These are phyloP conservation scores for Paraphysoderma sedebokerense DNA, from an alignment of 371 early-diverging fungal species.

Conservation along the genomic window DNA sequence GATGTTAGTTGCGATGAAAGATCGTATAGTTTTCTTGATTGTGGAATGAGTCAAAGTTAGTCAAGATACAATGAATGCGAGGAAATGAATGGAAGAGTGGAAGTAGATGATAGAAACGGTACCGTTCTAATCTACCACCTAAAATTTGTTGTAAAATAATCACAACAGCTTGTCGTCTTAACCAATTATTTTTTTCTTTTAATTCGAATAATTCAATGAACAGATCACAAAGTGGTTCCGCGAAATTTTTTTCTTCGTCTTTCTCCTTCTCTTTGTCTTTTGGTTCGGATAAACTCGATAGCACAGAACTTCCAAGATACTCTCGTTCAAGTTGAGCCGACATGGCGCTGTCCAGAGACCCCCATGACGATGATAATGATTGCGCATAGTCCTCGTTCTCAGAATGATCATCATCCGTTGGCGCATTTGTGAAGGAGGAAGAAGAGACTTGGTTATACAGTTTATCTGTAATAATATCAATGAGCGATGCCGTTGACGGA, in stretches of 20 bases:
- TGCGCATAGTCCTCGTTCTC: too few relatives aligned
- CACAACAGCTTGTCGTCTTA: constrained; percentile 65
- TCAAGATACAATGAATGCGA: neutral
- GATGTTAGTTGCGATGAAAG: constrained; percentile 14
- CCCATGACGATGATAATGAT: too few relatives aligned
- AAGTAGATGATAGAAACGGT: neutral
- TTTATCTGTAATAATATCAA: too few relatives aligned
- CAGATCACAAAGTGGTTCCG: constrained; percentile 58
- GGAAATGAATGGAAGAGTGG: neutral
- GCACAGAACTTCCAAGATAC: too few relatives aligned
- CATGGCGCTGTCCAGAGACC: too few relatives aligned
- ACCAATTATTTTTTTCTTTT: constrained; percentile 68
- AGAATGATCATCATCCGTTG: too few relatives aligned
- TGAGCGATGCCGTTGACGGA: too few relatives aligned
- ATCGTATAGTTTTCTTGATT: constrained; percentile 23
- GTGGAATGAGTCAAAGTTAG: neutral
- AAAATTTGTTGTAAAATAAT: constrained; percentile 66
- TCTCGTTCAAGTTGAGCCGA: too few relatives aligned
- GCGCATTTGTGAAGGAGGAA: too few relatives aligned
- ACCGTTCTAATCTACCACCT: constrained; percentile 70
- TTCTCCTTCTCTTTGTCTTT: neutral
- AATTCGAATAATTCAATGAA: constrained; percentile 77
- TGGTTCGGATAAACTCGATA: neutral
- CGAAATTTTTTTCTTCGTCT: constrained; percentile 14
- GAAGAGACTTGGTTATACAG: too few relatives aligned